These are phyloP conservation scores for Yueomyces sinensis DNA, from an alignment of 805 yeast species.

Conservation along the genomic window DNA sequence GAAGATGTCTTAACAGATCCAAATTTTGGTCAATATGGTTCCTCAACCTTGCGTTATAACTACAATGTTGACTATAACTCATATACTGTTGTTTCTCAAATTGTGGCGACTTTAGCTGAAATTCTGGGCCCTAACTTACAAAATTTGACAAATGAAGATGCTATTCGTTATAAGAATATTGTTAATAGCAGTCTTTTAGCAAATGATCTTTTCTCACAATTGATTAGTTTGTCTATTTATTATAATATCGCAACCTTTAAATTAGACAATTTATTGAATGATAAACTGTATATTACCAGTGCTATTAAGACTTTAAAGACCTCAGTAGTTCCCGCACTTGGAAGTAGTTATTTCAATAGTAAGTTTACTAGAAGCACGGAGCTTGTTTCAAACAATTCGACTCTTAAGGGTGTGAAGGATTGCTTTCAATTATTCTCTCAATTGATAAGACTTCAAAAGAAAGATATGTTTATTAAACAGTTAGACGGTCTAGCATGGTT, in stretches of 20 bases:
- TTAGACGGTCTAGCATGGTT: constrained; percentile 51
- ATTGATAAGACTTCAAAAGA: constrained; percentile 40
- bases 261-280: constrained; percentile 15
- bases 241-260: constrained; percentile 20
- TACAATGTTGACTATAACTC: constrained; percentile 36
- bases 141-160: constrained; percentile 20
- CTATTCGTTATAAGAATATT: constrained; percentile 25
- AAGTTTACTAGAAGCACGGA: constrained; percentile 25
- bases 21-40: constrained; percentile 34
- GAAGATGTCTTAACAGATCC: constrained; percentile 32
- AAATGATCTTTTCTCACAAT: constrained; percentile 24
- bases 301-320: constrained; percentile 10
- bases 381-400: constrained; percentile 33
- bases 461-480: constrained; percentile 29
- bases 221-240: constrained; percentile 9
- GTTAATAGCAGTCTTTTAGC: constrained; percentile 23
- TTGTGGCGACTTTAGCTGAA: constrained; percentile 33
- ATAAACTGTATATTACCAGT: constrained; percentile 14
- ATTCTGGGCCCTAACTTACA: constrained; percentile 45
- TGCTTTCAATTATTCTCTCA: constrained; percentile 49
- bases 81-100: constrained; percentile 28
- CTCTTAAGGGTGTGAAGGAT: constrained; percentile 26
- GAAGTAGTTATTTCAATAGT: constrained; percentile 8
- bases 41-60: constrained; percentile 34
- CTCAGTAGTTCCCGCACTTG: constrained; percentile 10